Conservation (phyloP, 306 rosid genomes). For the Hippophae gyantsensis region DNA sequence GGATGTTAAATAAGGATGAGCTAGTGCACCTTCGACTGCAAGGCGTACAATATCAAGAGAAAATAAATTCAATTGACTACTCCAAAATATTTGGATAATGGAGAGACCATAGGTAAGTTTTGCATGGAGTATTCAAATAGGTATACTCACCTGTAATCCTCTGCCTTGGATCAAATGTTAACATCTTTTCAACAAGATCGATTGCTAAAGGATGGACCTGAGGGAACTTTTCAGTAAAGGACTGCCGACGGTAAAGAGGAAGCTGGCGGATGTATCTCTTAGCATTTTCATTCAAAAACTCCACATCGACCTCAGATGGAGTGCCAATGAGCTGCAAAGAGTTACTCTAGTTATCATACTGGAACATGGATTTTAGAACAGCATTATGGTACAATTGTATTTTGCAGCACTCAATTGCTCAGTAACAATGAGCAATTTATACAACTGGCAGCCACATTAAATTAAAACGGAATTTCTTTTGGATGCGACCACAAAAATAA, state of each 20-base stretch:
- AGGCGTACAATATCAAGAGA: constrained; percentile 8
- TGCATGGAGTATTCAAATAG: constrained; percentile 7
- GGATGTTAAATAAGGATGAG: constrained; percentile 88
- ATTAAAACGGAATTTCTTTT: no score
- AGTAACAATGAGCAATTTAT: no score
- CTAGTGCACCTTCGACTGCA: constrained; percentile 86
- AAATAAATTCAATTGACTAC: no score
- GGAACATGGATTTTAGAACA: background rate
- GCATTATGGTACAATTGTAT: no score
- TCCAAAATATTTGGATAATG: background rate
- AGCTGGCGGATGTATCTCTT: constrained; percentile 88
- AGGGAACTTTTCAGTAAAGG: constrained; percentile 85
- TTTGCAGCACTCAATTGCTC: no score
- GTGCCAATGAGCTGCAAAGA: constrained; percentile 91
- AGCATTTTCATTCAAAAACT: constrained; percentile 89
- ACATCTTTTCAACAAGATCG: constrained; percentile 94
- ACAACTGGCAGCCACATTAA: no score
- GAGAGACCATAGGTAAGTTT: background rate
- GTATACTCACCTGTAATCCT: constrained; percentile 78
- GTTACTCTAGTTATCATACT: constrained; percentile 2
- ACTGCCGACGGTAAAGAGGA: constrained; percentile 64
- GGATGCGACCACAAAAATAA: no score
- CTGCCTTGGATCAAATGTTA: constrained; percentile 80
- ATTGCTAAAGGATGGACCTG: constrained; percentile 90
- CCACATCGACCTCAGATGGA: constrained; percentile 87